Evolutionary conservation across 1,139 yeast genomes (phyloP).

Genomic region (Hansenula lynferdii): DNA sequence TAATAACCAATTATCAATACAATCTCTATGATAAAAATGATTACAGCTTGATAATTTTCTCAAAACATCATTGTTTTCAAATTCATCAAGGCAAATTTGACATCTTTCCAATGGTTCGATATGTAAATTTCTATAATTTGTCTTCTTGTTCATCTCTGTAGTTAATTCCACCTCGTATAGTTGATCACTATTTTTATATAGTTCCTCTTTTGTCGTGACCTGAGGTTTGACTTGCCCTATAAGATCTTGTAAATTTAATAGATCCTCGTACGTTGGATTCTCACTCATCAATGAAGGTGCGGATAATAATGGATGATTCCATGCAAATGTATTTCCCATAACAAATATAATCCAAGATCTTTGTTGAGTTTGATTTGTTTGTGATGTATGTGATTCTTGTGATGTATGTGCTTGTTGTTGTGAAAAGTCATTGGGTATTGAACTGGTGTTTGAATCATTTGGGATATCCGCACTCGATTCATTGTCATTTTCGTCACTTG

Average conservation of each 20-base stretch:
- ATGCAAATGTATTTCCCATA: conserved; percentile 43
- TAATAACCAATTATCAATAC: conserved; percentile 53
- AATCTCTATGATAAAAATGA: conserved; percentile 46
- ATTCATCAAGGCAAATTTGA: conserved; percentile 46
- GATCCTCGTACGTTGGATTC: conserved; percentile 44
- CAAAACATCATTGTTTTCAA: conserved; percentile 38
- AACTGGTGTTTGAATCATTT: background rate
- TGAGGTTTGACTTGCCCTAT: conserved; percentile 42
- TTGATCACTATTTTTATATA: conserved; percentile 14
- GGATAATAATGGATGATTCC: conserved; percentile 40
- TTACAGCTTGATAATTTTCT: conserved; percentile 38
- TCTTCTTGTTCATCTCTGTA: no score
- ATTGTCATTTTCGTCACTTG: no score
- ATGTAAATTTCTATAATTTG: no score
- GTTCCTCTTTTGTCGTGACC: conserved; percentile 35
- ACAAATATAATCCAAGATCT: conserved; percentile 47
- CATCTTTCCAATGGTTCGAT: no score
- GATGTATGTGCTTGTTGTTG: background rate
- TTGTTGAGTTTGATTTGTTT: conserved; percentile 11
- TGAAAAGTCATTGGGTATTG: background rate
- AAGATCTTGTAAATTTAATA: conserved; percentile 37
- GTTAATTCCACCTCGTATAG: background rate
- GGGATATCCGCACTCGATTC: no score
- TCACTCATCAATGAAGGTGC: conserved; percentile 44
- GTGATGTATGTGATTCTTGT: background rate